phyloP scores from a whole-genome alignment of 2,329 filamentous ascomycete species.

The Penicillium palitans region DNA sequence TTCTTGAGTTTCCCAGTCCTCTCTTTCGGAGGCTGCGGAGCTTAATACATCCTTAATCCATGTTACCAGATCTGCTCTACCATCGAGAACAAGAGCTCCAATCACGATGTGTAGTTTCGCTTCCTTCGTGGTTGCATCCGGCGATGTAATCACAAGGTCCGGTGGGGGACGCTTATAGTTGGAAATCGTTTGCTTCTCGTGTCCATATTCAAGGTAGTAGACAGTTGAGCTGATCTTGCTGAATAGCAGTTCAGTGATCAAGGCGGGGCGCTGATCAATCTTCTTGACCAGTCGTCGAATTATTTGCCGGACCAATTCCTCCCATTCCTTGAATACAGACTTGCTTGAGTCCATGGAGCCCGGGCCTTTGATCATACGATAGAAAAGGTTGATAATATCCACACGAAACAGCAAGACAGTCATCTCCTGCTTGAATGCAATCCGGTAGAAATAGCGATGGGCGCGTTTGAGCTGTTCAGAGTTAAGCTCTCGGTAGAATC shows the following conservation, averaged over 20 bases:
- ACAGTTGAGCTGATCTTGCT: conserved; percentile 83
- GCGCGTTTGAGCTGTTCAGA: conserved; percentile 81
- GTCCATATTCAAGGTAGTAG: conserved; percentile 86
- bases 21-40: conserved; percentile 69
- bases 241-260: conserved; percentile 90
- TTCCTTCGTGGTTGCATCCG: conserved; percentile 61
- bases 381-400: conserved; percentile 84
- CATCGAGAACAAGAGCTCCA: conserved; percentile 75
- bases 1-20: conserved; percentile 73
- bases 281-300: conserved; percentile 80
- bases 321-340: conserved; percentile 80
- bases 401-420: conserved; percentile 84
- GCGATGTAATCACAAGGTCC: conserved; percentile 78
- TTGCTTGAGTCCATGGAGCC: conserved; percentile 68
- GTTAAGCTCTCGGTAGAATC: conserved; percentile 77
- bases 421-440: conserved; percentile 93
- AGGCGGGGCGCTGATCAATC: conserved; percentile 77
- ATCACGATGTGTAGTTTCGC: conserved; percentile 79
- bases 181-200: conserved; percentile 72
- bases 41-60: conserved; percentile 77
- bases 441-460: conserved; percentile 89
- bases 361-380: conserved; percentile 89
- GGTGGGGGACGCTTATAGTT: conserved; percentile 69
- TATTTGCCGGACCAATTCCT: conserved; percentile 82
- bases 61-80: conserved; percentile 70